Base-by-base conservation (phyloP, 1,284 basidiomycete species). In the Neotropicomus parvogracilis region DNA sequence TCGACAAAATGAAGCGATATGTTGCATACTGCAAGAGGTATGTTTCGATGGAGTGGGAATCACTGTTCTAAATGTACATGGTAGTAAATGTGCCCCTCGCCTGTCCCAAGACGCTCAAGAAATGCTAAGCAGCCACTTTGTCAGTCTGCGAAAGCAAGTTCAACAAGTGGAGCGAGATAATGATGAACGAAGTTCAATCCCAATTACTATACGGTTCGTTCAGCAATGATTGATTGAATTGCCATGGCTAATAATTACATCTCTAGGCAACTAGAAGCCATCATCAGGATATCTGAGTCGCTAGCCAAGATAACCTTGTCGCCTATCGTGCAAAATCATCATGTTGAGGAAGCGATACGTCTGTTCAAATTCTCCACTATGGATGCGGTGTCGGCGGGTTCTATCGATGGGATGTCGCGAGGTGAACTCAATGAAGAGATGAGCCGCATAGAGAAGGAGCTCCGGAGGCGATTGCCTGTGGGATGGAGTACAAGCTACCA, bases 291-390 rank as follows among this genome's bases (percentile, higher is more conserved):
- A 63, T 97, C 94, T 5, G 97, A 99, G 69, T 88, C 94, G 3
- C 75, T 98, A 14, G 95, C 95, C 26, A 99, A 99, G 67, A 81
- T 99, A 69, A 94, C 92, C 1, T 77, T 99, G 17, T 86, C 87
- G 2, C 80, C 92, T 0, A 79, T 85, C 4, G 97, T 99, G 5
- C 83, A 86, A 58, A 86, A 88, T 50, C 88, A 97, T 66, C 95
- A 99, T 59, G 97, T 99, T 29, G 95, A 99, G 66, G 97, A 99
- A 69, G 91, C 97, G 6, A 98, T 99, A 62, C 85, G 97, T 6
- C 73, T 99, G 21, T 99, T 99, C 85, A 97, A 97, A 61, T 97
- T 88, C 70, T 97, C 94, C 14, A 99, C 97, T 1, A 98, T 99
- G 95, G 93, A 99, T 67, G 97, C 97, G 20, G 95, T 99, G 21